Conservation (phyloP, 2,329 filamentous ascomycete genomes). For the Purpureocillium takamizusanense region DNA sequence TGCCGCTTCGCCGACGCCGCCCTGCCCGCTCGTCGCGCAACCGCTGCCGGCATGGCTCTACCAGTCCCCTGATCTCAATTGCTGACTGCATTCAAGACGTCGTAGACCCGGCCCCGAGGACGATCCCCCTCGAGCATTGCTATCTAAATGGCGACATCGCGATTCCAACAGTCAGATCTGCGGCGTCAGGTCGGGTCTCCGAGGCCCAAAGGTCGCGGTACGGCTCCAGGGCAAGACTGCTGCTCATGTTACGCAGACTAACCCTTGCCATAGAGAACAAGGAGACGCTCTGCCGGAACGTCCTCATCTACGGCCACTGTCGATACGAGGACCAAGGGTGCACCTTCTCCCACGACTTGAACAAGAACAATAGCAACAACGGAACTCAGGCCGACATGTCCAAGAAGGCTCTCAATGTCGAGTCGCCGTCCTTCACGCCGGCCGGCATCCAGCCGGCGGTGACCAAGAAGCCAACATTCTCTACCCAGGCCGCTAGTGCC, state of each 20-base stretch:
- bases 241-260: neutral
- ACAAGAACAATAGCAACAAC: slow-evolving; percentile 38
- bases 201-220: slow-evolving; percentile 47
- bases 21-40: neutral
- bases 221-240: slow-evolving; percentile 8
- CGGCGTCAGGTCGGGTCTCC: slow-evolving; percentile 47
- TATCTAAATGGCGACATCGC: slow-evolving; percentile 34
- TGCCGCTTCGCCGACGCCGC: neutral
- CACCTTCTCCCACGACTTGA: slow-evolving; percentile 78
- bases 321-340: slow-evolving; percentile 88
- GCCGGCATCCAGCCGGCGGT: slow-evolving; percentile 34
- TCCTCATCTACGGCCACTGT: slow-evolving; percentile 88
- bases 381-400: slow-evolving; percentile 37
- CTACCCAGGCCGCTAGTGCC: slow-evolving; percentile 82
- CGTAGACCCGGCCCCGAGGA: slow-evolving; percentile 31
- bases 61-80: slow-evolving; percentile 3
- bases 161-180: slow-evolving; percentile 35
- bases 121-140: slow-evolving; percentile 16
- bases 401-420: slow-evolving; percentile 84
- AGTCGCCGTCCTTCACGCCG: slow-evolving; percentile 92
- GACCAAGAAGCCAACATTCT: slow-evolving; percentile 67
- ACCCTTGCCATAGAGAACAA: slow-evolving; percentile 56
- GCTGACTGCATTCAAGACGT: slow-evolving; percentile 24
- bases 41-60: neutral
- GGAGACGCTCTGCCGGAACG: slow-evolving; percentile 85